Evolutionary conservation across 2,329 filamentous ascomycete genomes (phyloP), one percentile per base, ranked within the genome.

Genomic region (Fusarium drepaniforme): DNA sequence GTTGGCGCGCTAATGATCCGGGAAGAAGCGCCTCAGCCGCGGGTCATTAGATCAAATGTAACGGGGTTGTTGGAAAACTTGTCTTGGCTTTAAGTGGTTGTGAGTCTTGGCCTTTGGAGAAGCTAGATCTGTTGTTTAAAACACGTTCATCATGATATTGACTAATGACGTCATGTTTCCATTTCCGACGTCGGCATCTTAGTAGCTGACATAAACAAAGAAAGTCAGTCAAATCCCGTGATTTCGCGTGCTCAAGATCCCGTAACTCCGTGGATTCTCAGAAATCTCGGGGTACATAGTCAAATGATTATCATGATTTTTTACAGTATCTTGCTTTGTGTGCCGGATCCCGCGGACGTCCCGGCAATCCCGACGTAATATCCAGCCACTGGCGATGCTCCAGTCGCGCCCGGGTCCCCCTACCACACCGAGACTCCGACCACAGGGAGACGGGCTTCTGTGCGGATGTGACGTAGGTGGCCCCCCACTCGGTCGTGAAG

Each of bases 401-500:
- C 16, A 33, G 58, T 44, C 38, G 37, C 38, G 58, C 38, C 18
- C 35, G 30, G 18, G 18, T 12, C 18, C 35, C 35, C 58, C 58
- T 16, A 42, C 38, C 25, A 35, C 59, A 35, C 59, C 59, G 59
- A 62, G 35, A 62, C 40, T 62, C 59, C 40, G 59, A 44, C 28
- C 28, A 42, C 21, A 63, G 21, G 44, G 30, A 62, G 15, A 23
- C 6, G 16, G 38, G 21, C 15, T 13, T 7, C 30, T 25, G 21
- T 18, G 37, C 44, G 37, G 25, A 58, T 30, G 63, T 66, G 64
- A 66, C 64, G 64, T 66, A 49, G 53, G 64, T 66, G 64, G 64
- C 53, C 63, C 63, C 9, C 33, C 28, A 60, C 63, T 23, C 30
- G 12, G 61, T 57, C 25, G 16, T 44, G 38, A 30, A 18, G 28